phyloP scores from a whole-genome alignment of 441 rosid genomes.

The Erysimum cheiri region DNA sequence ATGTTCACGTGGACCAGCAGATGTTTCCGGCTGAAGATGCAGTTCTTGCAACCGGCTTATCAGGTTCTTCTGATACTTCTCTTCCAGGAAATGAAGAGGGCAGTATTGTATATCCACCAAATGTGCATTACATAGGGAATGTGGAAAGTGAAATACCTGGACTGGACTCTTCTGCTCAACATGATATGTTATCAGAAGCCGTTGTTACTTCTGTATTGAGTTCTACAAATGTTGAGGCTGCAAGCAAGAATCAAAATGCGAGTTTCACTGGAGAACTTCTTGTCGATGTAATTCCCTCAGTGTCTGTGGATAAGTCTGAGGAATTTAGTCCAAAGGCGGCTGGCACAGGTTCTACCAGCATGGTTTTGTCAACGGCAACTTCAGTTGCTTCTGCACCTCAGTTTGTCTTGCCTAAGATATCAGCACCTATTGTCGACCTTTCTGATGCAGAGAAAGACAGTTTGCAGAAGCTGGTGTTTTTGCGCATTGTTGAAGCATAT shows the following conservation, averaged over 20 bases:
- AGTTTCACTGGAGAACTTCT: slow-evolving; percentile 61
- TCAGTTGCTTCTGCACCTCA: slow-evolving; percentile 58
- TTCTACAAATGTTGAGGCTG: slow-evolving; percentile 70
- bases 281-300: slow-evolving; percentile 61
- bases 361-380: slow-evolving; percentile 70
- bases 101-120: slow-evolving; percentile 50
- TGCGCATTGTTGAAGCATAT: slow-evolving; percentile 82
- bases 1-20: slow-evolving; percentile 45
- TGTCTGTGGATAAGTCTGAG: slow-evolving; percentile 83
- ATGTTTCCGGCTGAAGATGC: slow-evolving; percentile 60
- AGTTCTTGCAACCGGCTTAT: slow-evolving; percentile 50
- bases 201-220: slow-evolving; percentile 63
- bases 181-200: slow-evolving; percentile 64
- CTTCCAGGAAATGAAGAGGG: slow-evolving; percentile 53
- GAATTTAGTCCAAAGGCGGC: slow-evolving; percentile 77
- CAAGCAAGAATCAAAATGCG: slow-evolving; percentile 66
- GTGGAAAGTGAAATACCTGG: slow-evolving; percentile 88
- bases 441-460: slow-evolving; percentile 84
- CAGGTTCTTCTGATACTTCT: slow-evolving; percentile 55
- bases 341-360: slow-evolving; percentile 54
- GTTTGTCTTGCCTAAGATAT: slow-evolving; percentile 85
- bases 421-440: slow-evolving; percentile 88
- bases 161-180: slow-evolving; percentile 68
- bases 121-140: slow-evolving; percentile 53
- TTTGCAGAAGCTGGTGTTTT: slow-evolving; percentile 75